These are phyloP conservation scores for Vachellia pachyceras DNA, from an alignment of 306 rosid genomes.

Conservation along the genomic window DNA sequence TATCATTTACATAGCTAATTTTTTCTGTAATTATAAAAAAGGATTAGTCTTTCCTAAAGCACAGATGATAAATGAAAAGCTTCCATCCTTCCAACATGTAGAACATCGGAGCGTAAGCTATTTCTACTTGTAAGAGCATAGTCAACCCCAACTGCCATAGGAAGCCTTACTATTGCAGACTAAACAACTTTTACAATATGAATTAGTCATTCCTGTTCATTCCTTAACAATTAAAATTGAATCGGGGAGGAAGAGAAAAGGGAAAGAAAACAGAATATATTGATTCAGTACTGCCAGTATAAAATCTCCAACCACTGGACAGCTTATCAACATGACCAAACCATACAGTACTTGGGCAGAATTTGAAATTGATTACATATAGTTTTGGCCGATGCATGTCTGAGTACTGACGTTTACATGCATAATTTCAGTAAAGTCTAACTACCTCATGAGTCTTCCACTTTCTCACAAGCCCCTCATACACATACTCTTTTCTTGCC, in stretches of 20 bases:
- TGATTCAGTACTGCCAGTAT: too few relatives aligned
- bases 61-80: background rate
- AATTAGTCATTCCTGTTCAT: background rate
- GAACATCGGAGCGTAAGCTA: background rate
- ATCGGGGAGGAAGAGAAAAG: too few relatives aligned
- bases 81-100: background rate
- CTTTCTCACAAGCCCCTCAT: conserved; percentile 61
- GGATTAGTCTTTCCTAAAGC: too few relatives aligned
- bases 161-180: background rate
- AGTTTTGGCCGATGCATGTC: background rate
- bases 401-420: background rate
- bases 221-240: too few relatives aligned
- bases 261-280: too few relatives aligned
- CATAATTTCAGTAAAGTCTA: conserved; percentile 16
- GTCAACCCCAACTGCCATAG: background rate
- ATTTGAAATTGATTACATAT: background rate
- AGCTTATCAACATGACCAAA: background rate
- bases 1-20: too few relatives aligned
- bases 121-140: too few relatives aligned
- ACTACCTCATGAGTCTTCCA: conserved; percentile 44
- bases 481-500: conserved; percentile 50
- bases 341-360: background rate
- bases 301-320: too few relatives aligned
- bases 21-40: too few relatives aligned
- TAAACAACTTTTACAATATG: too few relatives aligned